These are phyloP conservation scores for Globisporangium camurandrum DNA, from an alignment of 352 stramenopile genomes.

Conservation along the genomic window DNA sequence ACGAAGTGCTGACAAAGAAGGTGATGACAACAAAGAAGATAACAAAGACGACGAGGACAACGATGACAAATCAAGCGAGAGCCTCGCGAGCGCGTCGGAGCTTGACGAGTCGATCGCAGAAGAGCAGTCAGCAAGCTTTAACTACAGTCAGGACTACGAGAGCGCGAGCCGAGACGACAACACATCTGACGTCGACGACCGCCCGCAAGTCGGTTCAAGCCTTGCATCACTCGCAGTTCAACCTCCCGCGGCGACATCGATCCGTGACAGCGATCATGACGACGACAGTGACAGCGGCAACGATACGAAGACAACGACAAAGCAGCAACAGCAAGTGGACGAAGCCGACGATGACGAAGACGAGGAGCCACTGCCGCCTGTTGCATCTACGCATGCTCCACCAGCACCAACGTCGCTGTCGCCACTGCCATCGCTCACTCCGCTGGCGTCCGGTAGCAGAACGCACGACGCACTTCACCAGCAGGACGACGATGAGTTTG, in stretches of 20 bases:
- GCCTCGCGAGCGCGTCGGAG: slow-evolving; percentile 48
- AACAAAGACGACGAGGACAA: slow-evolving; percentile 40
- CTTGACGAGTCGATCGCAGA: slow-evolving; percentile 43
- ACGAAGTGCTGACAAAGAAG: slow-evolving; percentile 19
- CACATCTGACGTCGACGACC: slow-evolving; percentile 4
- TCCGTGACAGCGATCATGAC: slow-evolving; percentile 8
- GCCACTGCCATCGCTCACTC: slow-evolving; percentile 16
- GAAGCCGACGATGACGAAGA: slow-evolving; percentile 18
- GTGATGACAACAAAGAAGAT: slow-evolving; percentile 33
- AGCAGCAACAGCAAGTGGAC: not conserved
- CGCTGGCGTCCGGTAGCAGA: not conserved
- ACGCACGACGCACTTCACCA: not conserved
- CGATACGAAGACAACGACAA: too few relatives aligned
- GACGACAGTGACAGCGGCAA: slow-evolving; percentile 13
- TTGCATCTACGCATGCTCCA: slow-evolving; percentile 12
- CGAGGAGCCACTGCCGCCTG: slow-evolving; percentile 7
- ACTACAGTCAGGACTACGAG: slow-evolving; percentile 20
- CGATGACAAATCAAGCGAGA: too few relatives aligned
- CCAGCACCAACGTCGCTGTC: slow-evolving; percentile 19
- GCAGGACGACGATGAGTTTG: slow-evolving; percentile 45
- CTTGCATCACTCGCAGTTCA: not conserved
- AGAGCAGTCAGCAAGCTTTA: slow-evolving; percentile 17
- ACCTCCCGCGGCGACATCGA: not conserved
- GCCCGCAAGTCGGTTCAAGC: not conserved
- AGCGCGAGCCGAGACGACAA: slow-evolving; percentile 20